Base-by-base conservation (phyloP, 2,329 filamentous ascomycete genomes). In the Sporothrix schenckii region DNA sequence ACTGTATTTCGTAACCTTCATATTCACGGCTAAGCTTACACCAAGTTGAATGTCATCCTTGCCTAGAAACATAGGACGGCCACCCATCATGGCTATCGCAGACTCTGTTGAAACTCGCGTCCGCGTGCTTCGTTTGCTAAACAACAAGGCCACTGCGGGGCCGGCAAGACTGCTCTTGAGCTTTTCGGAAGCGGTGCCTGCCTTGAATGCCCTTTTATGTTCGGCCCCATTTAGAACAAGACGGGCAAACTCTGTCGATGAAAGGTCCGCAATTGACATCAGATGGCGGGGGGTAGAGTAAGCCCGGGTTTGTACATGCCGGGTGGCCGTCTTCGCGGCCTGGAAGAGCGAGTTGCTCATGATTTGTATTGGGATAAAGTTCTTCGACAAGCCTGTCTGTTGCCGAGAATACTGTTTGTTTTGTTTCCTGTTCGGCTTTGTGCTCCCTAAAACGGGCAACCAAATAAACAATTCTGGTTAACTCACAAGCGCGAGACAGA, bases 21-120 rank as follows among this genome's bases (percentile, higher is more conserved):
- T 50, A n/a, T n/a, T 6, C 19, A 34, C 39, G 41, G n/a, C 47
- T 44, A 34, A 24, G 63, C 85, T 74, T 80, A 92, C 95, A 68
- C 95, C 95, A 24, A 99, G 85, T 80, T 99, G 95, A 73, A 99
- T 99, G 78, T 99, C 95, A 69, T 96, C 91, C 78, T 94, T 95
- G 76, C 94, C 93, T 71, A 99, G 81, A 79, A 99, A 99, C 94
- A 99, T 97, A 27, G 95, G 90, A 76, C 97, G 91, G 0, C 94
- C 95, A 50, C 94, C 93, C 84, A 99, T 87, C 72, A 92, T 84
- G n/a, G 91, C 88, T 50, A 97, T 89, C 14, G 95, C 95, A 9
- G 91, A 91, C 83, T 99, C 95, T 1, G 94, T 97, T 1, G 93
- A 97, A 44, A 99, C 90, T 73, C 95, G 89, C 14, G 95, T 99